These are phyloP conservation scores for Fusarium decemcellulare DNA, from an alignment of 2,329 filamentous ascomycete species.

Conservation along the genomic window DNA sequence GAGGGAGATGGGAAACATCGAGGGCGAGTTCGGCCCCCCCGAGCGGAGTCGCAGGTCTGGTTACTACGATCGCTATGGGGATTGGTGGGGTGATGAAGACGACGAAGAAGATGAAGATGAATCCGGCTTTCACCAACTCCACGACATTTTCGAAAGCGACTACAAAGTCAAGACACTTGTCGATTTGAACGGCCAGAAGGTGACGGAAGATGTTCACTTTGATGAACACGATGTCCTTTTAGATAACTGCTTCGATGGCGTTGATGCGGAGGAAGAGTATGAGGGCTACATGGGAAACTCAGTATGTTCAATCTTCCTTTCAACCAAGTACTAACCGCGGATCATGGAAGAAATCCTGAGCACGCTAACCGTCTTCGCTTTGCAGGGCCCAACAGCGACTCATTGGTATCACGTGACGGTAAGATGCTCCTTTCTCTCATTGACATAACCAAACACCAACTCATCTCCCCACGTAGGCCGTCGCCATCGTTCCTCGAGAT, in stretches of 20 bases:
- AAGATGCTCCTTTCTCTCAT: background rate
- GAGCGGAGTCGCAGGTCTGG: background rate
- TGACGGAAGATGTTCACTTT: constrained; percentile 35
- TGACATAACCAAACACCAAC: background rate
- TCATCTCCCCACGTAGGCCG: constrained; percentile 21
- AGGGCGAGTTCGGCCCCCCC: constrained; percentile 9
- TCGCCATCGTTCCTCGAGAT: constrained; percentile 37
- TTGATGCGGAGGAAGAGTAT: constrained; percentile 41
- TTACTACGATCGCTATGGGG: background rate
- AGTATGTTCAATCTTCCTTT: constrained; percentile 31
- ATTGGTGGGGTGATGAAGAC: background rate
- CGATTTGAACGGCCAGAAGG: constrained; percentile 43
- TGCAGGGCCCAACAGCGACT: constrained; percentile 37
- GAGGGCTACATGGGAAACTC: constrained; percentile 48
- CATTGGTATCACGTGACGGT: constrained; percentile 45
- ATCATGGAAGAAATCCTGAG: background rate
- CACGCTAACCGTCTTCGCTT: background rate
- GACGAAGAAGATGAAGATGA: background rate
- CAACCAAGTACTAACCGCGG: background rate
- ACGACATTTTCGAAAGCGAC: constrained; percentile 12
- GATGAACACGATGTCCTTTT: constrained; percentile 42
- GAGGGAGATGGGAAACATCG: constrained; percentile 38
- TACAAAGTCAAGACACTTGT: constrained; percentile 45
- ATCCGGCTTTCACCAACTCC: constrained; percentile 25
- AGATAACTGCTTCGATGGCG: constrained; percentile 34